phyloP scores from a whole-genome alignment of 768 basidiomycete species.

The Boletus coccyginus region DNA sequence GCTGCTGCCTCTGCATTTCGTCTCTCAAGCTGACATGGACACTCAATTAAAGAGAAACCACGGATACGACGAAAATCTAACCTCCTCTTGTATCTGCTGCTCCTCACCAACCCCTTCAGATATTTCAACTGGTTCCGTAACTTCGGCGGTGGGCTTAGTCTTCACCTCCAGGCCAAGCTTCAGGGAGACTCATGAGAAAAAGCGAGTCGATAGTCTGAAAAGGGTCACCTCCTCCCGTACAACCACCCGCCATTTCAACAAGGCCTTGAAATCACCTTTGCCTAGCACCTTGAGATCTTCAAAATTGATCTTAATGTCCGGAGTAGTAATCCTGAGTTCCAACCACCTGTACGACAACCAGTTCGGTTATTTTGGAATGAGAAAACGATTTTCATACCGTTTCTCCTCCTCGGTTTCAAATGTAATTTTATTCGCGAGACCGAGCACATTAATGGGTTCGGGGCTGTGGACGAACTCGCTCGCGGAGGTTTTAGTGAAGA shows the following conservation, averaged over 20 bases:
- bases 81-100: slow-evolving; percentile 86
- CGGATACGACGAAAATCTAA: slow-evolving; percentile 25
- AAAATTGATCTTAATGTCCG: slow-evolving; percentile 79
- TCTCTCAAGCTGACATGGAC: slow-evolving; percentile 64
- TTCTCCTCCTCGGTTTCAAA: slow-evolving; percentile 86
- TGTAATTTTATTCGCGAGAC: slow-evolving; percentile 70
- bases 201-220: background rate
- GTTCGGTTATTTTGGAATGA: slow-evolving; percentile 1
- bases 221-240: slow-evolving; percentile 78
- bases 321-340: slow-evolving; percentile 63
- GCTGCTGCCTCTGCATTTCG: slow-evolving; percentile 74
- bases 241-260: slow-evolving; percentile 88
- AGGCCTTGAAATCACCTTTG: slow-evolving; percentile 92
- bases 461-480: slow-evolving; percentile 63
- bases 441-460: slow-evolving; percentile 81
- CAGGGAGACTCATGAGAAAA: slow-evolving; percentile 3
- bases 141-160: slow-evolving; percentile 67
- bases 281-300: slow-evolving; percentile 95
- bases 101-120: slow-evolving; percentile 80
- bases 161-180: slow-evolving; percentile 86
- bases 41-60: slow-evolving; percentile 2
- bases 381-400: slow-evolving; percentile 42
- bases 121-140: slow-evolving; percentile 68
- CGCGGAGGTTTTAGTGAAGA: slow-evolving; percentile 73
- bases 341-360: slow-evolving; percentile 57